Evolutionary conservation across 2,329 filamentous ascomycete species (phyloP).

Genomic region (Arthroderma sp.): DNA sequence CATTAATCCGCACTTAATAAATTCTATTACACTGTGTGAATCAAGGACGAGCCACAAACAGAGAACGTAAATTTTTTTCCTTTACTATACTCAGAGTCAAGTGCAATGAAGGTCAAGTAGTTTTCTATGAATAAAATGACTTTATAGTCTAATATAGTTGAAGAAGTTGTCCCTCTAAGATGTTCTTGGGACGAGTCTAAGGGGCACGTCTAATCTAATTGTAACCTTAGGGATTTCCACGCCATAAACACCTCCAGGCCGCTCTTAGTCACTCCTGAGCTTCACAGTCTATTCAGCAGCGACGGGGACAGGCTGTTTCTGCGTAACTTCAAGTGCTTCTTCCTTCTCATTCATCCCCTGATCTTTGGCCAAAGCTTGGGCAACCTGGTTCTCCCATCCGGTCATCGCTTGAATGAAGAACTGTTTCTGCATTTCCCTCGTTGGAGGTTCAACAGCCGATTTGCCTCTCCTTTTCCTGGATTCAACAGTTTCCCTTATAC

Average conservation of each 20-base stretch:
- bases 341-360: slow-evolving; percentile 8
- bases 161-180: no score
- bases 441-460: slow-evolving; percentile 13
- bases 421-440: slow-evolving; percentile 28
- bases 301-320: slow-evolving; percentile 8
- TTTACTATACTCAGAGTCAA: no score
- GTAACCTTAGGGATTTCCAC: neutral
- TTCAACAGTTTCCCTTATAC: slow-evolving; percentile 31
- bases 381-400: slow-evolving; percentile 31
- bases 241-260: no score
- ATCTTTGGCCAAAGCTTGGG: slow-evolving; percentile 6
- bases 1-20: neutral
- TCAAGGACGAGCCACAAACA: no score
- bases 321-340: slow-evolving; percentile 5
- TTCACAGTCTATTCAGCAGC: neutral
- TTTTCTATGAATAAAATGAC: no score
- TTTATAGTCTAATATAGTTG: no score
- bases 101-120: no score
- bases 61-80: no score
- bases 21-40: neutral
- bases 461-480: slow-evolving; percentile 33
- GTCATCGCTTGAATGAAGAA: slow-evolving; percentile 31
- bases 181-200: no score
- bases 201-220: neutral
- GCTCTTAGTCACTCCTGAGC: no score